A percentile compares a stretch with the other conserved stretches of the same genome.
Evolutionary conservation across 2,329 filamentous ascomycete genomes (phyloP).

Genomic region (Hypoxylon sp.): DNA sequence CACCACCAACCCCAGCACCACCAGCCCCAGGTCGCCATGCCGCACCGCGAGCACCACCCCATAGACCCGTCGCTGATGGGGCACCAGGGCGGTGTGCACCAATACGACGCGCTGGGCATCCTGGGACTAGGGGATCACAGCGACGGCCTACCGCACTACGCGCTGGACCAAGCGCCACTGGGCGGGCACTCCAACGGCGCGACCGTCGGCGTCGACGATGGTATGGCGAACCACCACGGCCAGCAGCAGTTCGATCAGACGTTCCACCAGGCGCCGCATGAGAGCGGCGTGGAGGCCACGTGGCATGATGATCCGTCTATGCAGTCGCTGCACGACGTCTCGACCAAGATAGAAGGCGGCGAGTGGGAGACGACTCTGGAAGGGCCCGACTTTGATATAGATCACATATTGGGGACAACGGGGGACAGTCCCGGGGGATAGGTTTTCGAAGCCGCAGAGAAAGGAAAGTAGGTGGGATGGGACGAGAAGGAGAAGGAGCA

Average conservation of each 20-base stretch:
- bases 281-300: constrained; percentile 15
- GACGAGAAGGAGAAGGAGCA: constrained; percentile 4
- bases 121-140: constrained; percentile 39
- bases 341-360: constrained; percentile 27
- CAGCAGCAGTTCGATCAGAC: constrained; percentile 31
- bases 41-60: constrained; percentile 30
- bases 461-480: too few relatives aligned
- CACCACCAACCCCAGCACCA: neutral
- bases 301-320: constrained; percentile 41
- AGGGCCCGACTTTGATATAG: constrained; percentile 43
- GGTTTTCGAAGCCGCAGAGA: neutral
- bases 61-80: constrained; percentile 43
- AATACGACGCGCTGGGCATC: constrained; percentile 44
- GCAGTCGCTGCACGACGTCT: constrained; percentile 12
- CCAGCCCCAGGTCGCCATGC: constrained; percentile 24
- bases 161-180: constrained; percentile 31
- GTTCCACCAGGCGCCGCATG: constrained; percentile 24
- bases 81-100: constrained; percentile 19
- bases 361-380: constrained; percentile 44
- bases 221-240: neutral
- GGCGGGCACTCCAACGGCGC: constrained; percentile 14
- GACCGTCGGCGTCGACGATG: neutral
- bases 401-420: constrained; percentile 45
- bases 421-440: constrained; percentile 42
- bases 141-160: constrained; percentile 38